Percentiles rank a stretch among this genome's conserved stretches.
phyloP scores from a whole-genome alignment of 2,329 filamentous ascomycete species.

The Penicillium janthinellum region DNA sequence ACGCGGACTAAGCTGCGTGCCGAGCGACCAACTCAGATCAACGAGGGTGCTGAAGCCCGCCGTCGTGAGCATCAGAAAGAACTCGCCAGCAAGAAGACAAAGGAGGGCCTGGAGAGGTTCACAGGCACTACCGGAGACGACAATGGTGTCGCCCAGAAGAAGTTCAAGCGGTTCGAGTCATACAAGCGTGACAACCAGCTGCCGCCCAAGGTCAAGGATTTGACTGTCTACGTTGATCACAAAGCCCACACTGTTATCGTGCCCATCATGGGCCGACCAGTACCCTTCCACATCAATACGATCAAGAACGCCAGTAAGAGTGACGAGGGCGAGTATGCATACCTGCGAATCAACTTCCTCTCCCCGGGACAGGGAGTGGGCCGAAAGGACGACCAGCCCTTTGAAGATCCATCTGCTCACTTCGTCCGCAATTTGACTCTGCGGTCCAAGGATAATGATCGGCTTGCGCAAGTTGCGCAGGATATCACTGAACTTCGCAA shows the following conservation, averaged over 20 bases:
- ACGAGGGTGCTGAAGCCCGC: conserved; percentile 85
- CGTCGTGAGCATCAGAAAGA: conserved; percentile 93
- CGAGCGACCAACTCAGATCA: conserved; percentile 82
- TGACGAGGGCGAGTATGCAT: conserved; percentile 91
- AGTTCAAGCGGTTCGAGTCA: conserved; percentile 98
- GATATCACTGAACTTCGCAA: conserved; percentile 97
- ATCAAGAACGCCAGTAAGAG: conserved; percentile 99
- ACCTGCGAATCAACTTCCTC: conserved; percentile 93
- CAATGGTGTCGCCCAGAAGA: conserved; percentile 92
- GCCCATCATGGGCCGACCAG: conserved; percentile 94
- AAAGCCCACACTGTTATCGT: conserved; percentile 90
- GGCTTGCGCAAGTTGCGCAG: conserved; percentile 86
- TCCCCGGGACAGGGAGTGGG: conserved; percentile 97
- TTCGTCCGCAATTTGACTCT: conserved; percentile 96
- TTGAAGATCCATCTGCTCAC: conserved; percentile 93
- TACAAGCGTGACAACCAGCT: conserved; percentile 98
- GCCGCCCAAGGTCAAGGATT: conserved; percentile 76
- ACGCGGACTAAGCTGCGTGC: conserved; percentile 90
- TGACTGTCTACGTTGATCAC: conserved; percentile 85
- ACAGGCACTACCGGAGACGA: conserved; percentile 80
- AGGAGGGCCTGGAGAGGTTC: conserved; percentile 82
- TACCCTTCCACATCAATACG: conserved; percentile 96
- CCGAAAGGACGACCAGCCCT: conserved; percentile 94
- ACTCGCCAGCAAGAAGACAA: conserved; percentile 82
- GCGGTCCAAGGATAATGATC: conserved; percentile 82